A percentile compares a stretch with the other conserved stretches of the same genome.
phyloP scores from a whole-genome alignment of 129 eudicot genomes.

The Logfia minima region DNA sequence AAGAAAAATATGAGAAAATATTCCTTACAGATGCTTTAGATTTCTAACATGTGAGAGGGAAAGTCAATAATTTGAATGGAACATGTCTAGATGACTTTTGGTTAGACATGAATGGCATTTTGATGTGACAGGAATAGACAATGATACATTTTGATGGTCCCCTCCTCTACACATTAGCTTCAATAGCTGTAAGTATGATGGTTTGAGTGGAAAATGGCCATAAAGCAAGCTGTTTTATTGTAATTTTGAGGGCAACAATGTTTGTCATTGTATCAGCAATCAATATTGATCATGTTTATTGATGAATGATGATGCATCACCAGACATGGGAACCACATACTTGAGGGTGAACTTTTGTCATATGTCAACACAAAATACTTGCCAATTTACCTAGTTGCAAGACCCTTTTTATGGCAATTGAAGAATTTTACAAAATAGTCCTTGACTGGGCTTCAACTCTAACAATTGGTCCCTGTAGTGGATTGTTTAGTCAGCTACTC shows the following conservation, averaged over 20 bases:
- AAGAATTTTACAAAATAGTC: too few relatives aligned
- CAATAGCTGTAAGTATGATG: slow-evolving; percentile 34
- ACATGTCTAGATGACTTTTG: slow-evolving; percentile 16
- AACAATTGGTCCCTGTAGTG: too few relatives aligned
- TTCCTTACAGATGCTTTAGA: not conserved
- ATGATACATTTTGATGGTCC: slow-evolving; percentile 35
- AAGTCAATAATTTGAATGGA: slow-evolving; percentile 34
- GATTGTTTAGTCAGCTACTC: too few relatives aligned
- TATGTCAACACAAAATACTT: not conserved
- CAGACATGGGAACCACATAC: slow-evolving; percentile 6
- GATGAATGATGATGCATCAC: slow-evolving; percentile 11
- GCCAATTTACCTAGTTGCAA: too few relatives aligned
- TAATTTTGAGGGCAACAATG: slow-evolving; percentile 29
- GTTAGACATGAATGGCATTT: slow-evolving; percentile 24
- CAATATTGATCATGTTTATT: slow-evolving; percentile 12
- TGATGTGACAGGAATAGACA: slow-evolving; percentile 22
- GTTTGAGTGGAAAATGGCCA: slow-evolving; percentile 33
- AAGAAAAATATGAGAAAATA: not conserved
- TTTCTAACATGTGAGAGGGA: not conserved
- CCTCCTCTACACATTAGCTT: slow-evolving; percentile 25
- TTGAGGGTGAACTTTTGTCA: slow-evolving; percentile 3
- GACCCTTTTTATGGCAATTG: too few relatives aligned
- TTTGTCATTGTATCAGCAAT: slow-evolving; percentile 1
- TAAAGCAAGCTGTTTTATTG: slow-evolving; percentile 35
- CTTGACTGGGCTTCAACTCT: too few relatives aligned